phyloP scores from a whole-genome alignment of 495 filamentous ascomycete genomes.

The Hypoxylon trugodes region DNA sequence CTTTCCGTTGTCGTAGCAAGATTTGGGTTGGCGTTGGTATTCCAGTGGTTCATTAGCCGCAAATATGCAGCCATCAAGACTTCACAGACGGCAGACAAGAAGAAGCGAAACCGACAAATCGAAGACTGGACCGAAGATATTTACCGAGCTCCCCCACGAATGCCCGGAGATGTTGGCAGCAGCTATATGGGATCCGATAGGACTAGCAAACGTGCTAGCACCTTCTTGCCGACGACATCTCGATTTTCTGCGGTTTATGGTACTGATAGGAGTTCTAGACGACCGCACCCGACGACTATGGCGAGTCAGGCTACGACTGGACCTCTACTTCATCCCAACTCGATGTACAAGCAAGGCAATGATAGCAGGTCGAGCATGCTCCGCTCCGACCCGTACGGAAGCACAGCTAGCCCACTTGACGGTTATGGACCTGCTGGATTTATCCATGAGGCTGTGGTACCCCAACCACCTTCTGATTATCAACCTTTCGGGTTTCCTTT shows the following conservation, averaged over 20 bases:
- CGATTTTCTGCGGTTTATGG: constrained; percentile 95
- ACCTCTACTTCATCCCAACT: constrained; percentile 72
- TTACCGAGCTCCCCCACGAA: constrained; percentile 84
- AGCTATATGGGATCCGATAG: constrained; percentile 68
- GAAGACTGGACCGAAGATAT: constrained; percentile 99
- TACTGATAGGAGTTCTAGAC: constrained; percentile 61
- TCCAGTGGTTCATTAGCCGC: constrained; percentile 93
- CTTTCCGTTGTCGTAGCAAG: constrained; percentile 86
- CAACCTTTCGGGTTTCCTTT: constrained; percentile 95
- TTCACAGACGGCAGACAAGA: constrained; percentile 71
- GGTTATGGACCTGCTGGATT: constrained; percentile 88
- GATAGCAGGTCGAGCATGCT: constrained; percentile 68
- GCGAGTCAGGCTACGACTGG: constrained; percentile 89
- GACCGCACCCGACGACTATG: constrained; percentile 85
- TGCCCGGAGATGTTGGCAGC: constrained; percentile 71
- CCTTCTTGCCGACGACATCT: constrained; percentile 83
- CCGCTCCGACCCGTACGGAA: constrained; percentile 58
- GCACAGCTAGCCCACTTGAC: constrained; percentile 69
- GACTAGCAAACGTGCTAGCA: constrained; percentile 80
- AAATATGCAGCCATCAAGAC: constrained; percentile 82
- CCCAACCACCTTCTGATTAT: constrained; percentile 97
- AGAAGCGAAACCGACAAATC: constrained; percentile 89
- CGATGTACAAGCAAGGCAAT: constrained; percentile 78
- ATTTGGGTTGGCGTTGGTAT: constrained; percentile 88
- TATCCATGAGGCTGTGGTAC: constrained; percentile 94